A percentile compares a stretch with the other conserved stretches of the same genome.
These are phyloP conservation scores for Vitis hybrid DNA, from an alignment of 177 flowering plant genomes.

Conservation along the genomic window DNA sequence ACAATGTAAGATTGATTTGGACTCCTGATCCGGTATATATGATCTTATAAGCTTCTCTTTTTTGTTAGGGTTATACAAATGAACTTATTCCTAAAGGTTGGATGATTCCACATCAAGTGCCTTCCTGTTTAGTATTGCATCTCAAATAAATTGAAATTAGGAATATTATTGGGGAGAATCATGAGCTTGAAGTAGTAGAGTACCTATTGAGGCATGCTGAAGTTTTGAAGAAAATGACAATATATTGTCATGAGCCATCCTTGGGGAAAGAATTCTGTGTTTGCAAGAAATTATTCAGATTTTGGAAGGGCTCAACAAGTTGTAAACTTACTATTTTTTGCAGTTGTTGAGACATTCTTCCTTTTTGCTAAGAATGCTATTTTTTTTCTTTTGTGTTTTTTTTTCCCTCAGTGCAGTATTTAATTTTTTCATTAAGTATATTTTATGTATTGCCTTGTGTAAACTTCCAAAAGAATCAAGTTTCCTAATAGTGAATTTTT, in stretches of 20 bases:
- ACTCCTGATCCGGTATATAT: not conserved
- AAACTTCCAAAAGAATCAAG: too few relatives aligned
- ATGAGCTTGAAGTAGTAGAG: not conserved
- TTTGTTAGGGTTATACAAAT: too few relatives aligned
- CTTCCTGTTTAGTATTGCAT: not conserved
- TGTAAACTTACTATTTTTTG: not conserved
- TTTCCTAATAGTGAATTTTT: too few relatives aligned
- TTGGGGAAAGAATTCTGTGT: not conserved
- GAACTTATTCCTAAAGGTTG: not conserved
- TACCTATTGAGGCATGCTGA: not conserved
- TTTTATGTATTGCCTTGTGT: too few relatives aligned
- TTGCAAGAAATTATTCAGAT: not conserved
- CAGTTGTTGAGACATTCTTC: not conserved
- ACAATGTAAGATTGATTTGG: not conserved
- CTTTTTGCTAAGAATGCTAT: too few relatives aligned
- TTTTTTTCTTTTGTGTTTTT: too few relatives aligned
- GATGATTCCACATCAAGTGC: not conserved
- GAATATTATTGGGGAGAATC: not conserved
- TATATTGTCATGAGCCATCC: not conserved
- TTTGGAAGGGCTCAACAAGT: not conserved
- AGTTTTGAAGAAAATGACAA: not conserved
- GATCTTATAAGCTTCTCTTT: not conserved
- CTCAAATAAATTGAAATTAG: not conserved
- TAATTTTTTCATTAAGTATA: too few relatives aligned
- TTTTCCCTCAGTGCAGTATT: too few relatives aligned